Evolutionary conservation across 2,329 filamentous ascomycete species (phyloP), one percentile per base, ranked within the genome.

Genomic region (Chaetomiaceae sp.): DNA sequence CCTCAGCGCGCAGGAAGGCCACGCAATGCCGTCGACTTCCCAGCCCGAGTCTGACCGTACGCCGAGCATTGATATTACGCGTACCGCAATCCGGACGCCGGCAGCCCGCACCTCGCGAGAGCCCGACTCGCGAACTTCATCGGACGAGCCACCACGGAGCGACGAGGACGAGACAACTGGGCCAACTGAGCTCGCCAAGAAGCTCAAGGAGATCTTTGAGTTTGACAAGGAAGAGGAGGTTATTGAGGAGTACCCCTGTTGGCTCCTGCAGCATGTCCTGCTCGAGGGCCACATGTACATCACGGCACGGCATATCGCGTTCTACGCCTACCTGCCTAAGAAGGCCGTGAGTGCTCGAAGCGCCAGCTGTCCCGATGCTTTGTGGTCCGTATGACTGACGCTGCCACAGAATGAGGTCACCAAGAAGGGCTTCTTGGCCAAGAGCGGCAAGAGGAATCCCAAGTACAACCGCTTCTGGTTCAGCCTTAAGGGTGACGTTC

Each of bases 281-380:
- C 75, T 97, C 8, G 89, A 96, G 62, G 93, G 93, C 6, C 96
- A 93, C 63, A 84, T 98, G 76, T 97, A 97, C 68, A 87, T 98
- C 60, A 97, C 93, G 0, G 75, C 85, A 51, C 86, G 84, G 57
- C 93, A 98, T 62, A 86, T 97, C 51, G 96, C 90, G 68, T 98
- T 97, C 65, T 97, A 96, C 62, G 89, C 93, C 32, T 96, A 96
- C 62, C 76, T 97, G n/a, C 89, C 89, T 6, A 94, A 90, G 72
- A 95, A 93, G 73, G 81, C 85, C 42, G 85, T 86, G 72, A 66
- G 82, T 60, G 11, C 20, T 18, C 17, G 29, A 6, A 6, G 29
- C 7, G n/a, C n/a, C n/a, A n/a, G n/a, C n/a, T n/a, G n/a, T 45
- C 22, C 15, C n/a, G 37, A 2, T 2, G 4, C 27, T 33, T 32